A percentile compares a stretch with the other conserved stretches of the same genome.
These are phyloP conservation scores for Crucibulum laeve DNA, from an alignment of 768 basidiomycete species.

Conservation along the genomic window DNA sequence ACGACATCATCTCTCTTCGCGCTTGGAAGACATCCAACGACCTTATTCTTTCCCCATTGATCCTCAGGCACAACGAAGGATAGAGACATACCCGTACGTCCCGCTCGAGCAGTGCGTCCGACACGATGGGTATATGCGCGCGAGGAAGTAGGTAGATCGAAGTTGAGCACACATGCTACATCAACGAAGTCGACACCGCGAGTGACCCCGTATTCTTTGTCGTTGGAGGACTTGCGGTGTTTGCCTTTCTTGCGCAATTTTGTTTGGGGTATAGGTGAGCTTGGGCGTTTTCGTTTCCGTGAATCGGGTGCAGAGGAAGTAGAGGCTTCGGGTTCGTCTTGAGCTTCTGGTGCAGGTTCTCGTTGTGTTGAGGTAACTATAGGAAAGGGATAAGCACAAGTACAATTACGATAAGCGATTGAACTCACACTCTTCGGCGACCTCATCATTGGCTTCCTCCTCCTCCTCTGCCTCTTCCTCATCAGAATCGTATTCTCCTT, in stretches of 20 bases:
- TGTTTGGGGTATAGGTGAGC: constrained; percentile 30
- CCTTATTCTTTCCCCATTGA: constrained; percentile 71
- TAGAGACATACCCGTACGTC: constrained; percentile 86
- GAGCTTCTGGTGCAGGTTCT: constrained; percentile 13
- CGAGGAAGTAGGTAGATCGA: constrained; percentile 88
- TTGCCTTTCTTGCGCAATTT: constrained; percentile 42
- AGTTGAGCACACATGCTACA: constrained; percentile 96
- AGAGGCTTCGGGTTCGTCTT: constrained; percentile 14
- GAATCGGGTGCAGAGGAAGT: constrained; percentile 8
- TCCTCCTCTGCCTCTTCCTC: constrained; percentile 31
- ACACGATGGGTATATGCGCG: constrained; percentile 93
- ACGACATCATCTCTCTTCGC: constrained; percentile 74
- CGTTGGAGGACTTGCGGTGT: constrained; percentile 38
- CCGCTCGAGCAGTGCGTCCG: constrained; percentile 94
- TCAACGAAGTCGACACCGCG: constrained; percentile 97
- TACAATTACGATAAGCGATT: background rate
- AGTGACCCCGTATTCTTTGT: constrained; percentile 89
- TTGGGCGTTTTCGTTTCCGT: constrained; percentile 57
- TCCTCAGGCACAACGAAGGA: constrained; percentile 78
- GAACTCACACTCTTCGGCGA: constrained; percentile 22
- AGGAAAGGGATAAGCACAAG: constrained; percentile 1
- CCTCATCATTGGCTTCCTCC: constrained; percentile 31
- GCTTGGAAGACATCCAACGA: constrained; percentile 63
- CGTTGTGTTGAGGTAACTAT: constrained; percentile 57
- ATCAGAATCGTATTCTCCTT: constrained; percentile 38